phyloP scores from a whole-genome alignment of 2,329 filamentous ascomycete species.

The Microdochium nivale region DNA sequence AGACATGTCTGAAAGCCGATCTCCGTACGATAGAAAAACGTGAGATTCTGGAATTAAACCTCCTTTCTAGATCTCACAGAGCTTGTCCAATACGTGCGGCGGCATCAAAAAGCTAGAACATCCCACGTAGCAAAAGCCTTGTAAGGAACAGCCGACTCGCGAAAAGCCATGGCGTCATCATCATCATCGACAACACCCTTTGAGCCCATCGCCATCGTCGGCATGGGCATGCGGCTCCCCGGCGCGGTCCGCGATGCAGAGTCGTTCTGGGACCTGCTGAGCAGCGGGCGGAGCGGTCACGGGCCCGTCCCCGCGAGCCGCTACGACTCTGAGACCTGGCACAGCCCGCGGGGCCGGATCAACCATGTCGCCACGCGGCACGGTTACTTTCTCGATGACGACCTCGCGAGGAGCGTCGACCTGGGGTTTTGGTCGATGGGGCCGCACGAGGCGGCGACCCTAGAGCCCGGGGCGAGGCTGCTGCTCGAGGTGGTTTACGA shows the following conservation, averaged over 20 bases:
- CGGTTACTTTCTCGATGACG: neutral
- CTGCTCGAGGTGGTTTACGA: neutral
- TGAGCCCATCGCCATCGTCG: neutral
- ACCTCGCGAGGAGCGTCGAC: neutral
- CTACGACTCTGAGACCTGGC: constrained; percentile 12
- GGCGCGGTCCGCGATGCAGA: neutral
- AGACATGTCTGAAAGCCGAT: too few relatives aligned
- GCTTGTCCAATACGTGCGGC: too few relatives aligned
- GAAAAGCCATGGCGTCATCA: too few relatives aligned
- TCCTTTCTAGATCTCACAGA: too few relatives aligned
- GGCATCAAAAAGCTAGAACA: too few relatives aligned
- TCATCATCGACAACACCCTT: neutral
- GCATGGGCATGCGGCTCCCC: neutral
- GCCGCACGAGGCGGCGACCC: neutral
- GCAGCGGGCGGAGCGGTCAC: neutral
- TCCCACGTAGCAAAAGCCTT: too few relatives aligned
- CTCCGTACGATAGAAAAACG: too few relatives aligned
- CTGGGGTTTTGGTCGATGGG: neutral
- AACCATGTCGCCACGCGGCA: constrained; percentile 2
- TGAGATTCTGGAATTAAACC: too few relatives aligned
- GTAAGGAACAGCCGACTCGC: too few relatives aligned
- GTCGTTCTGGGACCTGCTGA: neutral
- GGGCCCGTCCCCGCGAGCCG: neutral
- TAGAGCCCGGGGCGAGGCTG: neutral
- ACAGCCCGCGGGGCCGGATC: constrained; percentile 7